Evolutionary conservation across 2,329 filamentous ascomycete species (phyloP).

Genomic region (Colletotrichum spaethianum): DNA sequence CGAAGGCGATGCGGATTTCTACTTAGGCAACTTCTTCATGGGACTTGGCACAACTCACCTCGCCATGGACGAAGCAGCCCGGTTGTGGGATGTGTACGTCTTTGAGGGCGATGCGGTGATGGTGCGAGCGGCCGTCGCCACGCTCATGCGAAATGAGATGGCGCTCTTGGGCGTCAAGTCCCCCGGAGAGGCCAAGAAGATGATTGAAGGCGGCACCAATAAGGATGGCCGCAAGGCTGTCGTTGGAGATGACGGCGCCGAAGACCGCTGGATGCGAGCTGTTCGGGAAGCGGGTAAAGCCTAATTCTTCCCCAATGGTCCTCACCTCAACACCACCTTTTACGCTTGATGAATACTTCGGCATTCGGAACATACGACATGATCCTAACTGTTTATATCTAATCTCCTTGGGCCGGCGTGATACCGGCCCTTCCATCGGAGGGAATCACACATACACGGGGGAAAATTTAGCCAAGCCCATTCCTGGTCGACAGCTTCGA

Average conservation of each 20-base stretch:
- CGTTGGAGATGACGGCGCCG: conserved; percentile 55
- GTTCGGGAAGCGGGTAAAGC: conserved; percentile 57
- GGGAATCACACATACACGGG: conserved; percentile 21
- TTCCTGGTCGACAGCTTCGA: not conserved
- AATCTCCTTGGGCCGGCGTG: conserved; percentile 36
- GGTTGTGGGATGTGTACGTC: conserved; percentile 86
- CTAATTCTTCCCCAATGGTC: conserved; percentile 29
- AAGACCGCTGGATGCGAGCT: conserved; percentile 61
- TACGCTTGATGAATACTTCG: conserved; percentile 40
- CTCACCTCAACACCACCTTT: not conserved
- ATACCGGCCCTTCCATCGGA: conserved; percentile 22
- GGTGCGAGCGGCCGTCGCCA: conserved; percentile 78
- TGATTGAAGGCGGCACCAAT: conserved; percentile 50
- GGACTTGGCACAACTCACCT: conserved; percentile 75
- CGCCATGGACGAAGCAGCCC: conserved; percentile 77
- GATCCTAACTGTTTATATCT: conserved; percentile 43
- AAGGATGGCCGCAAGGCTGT: conserved; percentile 40
- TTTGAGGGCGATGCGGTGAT: conserved; percentile 85
- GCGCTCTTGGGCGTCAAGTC: conserved; percentile 63
- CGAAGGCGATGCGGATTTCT: conserved; percentile 63
- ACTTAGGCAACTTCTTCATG: conserved; percentile 73
- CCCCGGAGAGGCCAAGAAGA: conserved; percentile 58
- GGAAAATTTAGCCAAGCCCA: conserved; percentile 13
- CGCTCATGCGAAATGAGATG: conserved; percentile 70
- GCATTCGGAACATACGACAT: conserved; percentile 38